Evolutionary conservation across 192 early-diverging fungal genomes (phyloP).

Genomic region (Coemansia sp.): DNA sequence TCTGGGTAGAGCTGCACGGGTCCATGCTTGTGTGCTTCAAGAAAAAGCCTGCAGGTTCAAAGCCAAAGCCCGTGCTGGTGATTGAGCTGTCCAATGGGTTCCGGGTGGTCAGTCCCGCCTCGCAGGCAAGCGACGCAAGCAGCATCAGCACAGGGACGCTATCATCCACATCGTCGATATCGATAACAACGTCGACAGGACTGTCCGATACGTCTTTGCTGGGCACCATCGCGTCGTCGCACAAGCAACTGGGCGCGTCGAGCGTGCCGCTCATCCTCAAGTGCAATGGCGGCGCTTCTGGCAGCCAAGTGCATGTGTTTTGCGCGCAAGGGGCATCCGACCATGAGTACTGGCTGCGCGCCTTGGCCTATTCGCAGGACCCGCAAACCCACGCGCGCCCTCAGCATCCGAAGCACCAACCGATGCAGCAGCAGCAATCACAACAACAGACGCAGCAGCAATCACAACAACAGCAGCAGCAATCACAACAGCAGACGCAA

Average conservation of each 20-base stretch:
- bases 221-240: conserved; percentile 3
- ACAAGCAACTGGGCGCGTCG: conserved; percentile 26
- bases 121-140: not conserved
- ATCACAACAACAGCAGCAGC: not conserved
- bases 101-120: conserved; percentile 15
- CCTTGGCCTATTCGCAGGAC: not conserved
- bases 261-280: conserved; percentile 42
- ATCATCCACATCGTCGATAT: conserved; percentile 1
- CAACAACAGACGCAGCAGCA: not conserved
- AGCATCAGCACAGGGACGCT: not conserved
- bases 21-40: conserved; percentile 23
- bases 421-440: too few species aligned
- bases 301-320: conserved; percentile 27
- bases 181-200: not conserved
- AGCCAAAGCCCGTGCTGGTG: not conserved
- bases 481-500: too few species aligned
- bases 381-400: not conserved
- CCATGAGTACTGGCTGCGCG: conserved; percentile 41
- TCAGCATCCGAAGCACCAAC: not conserved
- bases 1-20: conserved; percentile 49
- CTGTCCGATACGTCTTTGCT: conserved; percentile 6
- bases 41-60: not conserved
- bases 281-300: conserved; percentile 3
- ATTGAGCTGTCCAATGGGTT: conserved; percentile 34
- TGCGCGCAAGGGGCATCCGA: conserved; percentile 38